A percentile compares a stretch with the other conserved stretches of the same genome.
These are phyloP conservation scores for Dentipellis fragilis DNA, from an alignment of 768 basidiomycete species.

Conservation along the genomic window DNA sequence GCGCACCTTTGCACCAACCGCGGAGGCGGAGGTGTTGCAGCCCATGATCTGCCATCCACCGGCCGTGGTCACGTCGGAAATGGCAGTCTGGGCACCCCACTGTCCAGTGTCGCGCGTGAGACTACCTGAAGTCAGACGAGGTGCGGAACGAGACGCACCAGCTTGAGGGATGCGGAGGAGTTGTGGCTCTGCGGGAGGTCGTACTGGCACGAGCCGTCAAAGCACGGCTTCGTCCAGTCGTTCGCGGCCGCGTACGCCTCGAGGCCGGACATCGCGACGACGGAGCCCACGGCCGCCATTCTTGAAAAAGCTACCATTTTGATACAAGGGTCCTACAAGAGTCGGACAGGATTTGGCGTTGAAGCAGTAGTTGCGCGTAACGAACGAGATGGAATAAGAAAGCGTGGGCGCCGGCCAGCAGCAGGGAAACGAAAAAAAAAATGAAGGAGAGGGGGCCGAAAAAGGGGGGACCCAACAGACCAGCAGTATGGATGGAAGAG, in stretches of 20 bases:
- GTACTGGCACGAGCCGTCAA: background rate
- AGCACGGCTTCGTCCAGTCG: constrained; percentile 1
- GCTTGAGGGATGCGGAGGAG: background rate
- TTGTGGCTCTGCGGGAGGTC: background rate
- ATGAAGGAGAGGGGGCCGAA: too few relatives aligned
- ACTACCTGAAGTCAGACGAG: too few relatives aligned
- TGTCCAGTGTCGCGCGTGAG: background rate
- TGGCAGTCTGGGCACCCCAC: constrained; percentile 1
- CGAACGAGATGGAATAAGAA: too few relatives aligned
- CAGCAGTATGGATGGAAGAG: too few relatives aligned
- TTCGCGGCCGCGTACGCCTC: background rate
- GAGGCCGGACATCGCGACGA: background rate
- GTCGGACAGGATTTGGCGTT: too few relatives aligned
- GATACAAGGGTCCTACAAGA: too few relatives aligned
- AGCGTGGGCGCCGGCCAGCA: too few relatives aligned
- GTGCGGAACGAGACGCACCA: background rate
- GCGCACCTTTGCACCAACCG: constrained; percentile 1
- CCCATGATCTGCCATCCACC: constrained; percentile 15
- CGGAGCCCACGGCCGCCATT: background rate
- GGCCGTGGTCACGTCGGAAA: constrained; percentile 15
- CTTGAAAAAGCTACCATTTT: background rate
- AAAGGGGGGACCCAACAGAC: too few relatives aligned
- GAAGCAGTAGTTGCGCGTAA: too few relatives aligned
- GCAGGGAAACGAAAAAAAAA: too few relatives aligned
- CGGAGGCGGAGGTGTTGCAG: constrained; percentile 5